Conservation (phyloP, 139 green algal species). For the Astrephomene gubernaculifera region DNA sequence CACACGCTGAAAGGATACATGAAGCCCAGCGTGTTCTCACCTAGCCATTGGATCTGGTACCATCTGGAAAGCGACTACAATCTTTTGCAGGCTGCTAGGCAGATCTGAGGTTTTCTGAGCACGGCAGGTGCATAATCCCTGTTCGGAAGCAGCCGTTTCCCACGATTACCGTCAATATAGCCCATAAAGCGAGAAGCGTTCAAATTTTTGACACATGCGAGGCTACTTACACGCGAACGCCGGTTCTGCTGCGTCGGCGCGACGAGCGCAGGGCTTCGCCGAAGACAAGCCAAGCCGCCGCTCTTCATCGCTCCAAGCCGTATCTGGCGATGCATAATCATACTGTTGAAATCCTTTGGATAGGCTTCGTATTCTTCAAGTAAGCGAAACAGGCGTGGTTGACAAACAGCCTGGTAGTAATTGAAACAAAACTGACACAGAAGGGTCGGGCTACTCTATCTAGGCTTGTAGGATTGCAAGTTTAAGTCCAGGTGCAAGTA, state of each 20-base stretch:
- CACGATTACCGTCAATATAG: too few relatives aligned
- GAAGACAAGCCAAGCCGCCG: neutral
- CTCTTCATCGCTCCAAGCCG: neutral
- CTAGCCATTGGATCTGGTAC: conserved; percentile 84
- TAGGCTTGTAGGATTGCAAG: too few relatives aligned
- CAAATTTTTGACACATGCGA: too few relatives aligned
- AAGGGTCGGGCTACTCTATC: too few relatives aligned
- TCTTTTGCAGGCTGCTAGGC: conserved; percentile 78
- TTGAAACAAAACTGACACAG: too few relatives aligned
- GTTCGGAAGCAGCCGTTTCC: too few relatives aligned
- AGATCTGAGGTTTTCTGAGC: conserved; percentile 57
- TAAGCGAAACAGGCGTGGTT: too few relatives aligned
- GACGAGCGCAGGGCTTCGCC: neutral
- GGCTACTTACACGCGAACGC: conserved; percentile 10
- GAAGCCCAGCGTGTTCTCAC: neutral
- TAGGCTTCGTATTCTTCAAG: too few relatives aligned
- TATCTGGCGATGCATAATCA: neutral
- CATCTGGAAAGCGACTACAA: conserved; percentile 84
- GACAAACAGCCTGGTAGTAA: too few relatives aligned
- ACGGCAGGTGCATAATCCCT: conserved; percentile 6
- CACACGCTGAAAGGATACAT: neutral
- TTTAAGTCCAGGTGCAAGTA: too few relatives aligned
- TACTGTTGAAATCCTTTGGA: neutral
- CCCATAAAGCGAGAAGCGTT: too few relatives aligned
- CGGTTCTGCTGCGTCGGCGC: neutral